Base-by-base conservation (phyloP, 495 filamentous ascomycete species). In the Neurospora hispaniola region DNA sequence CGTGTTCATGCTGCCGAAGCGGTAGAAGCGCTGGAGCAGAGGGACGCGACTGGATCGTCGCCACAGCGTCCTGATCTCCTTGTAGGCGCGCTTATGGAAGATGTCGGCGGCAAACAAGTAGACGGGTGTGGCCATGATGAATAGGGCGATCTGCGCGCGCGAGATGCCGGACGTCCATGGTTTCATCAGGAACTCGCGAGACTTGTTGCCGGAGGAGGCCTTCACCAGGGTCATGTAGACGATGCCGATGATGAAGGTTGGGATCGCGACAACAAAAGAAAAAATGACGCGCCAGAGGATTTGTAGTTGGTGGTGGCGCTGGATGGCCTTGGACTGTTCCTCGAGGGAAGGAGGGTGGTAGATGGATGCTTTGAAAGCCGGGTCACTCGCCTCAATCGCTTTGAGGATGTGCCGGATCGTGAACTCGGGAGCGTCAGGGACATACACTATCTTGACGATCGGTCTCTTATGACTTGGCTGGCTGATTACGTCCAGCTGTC, bases 1-100 rank as follows among this genome's bases (percentile, higher is more conserved):
- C 79, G 96, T 89, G 77, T 97, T 96, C 95, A 98, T 98, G 81
- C 94, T 97, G 16, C 95, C 95, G 76, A 98, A 98, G 16, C 93
- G 89, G 75, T 94, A 95, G 75, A 98, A 94, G 20, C 96, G 85
- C 72, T 90, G 87, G 27, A 92, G 76, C 11, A 97, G 78, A 0
- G 94, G 94, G 3, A 91, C 89, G 10, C 85, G 88, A 79, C 94
- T 98, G 62, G 89, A 87, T n/a, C 81, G 89, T 41, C 93, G 85
- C 95, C 95, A 98, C 35, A 97, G 80, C 0, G 90, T 87, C 72
- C 85, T 84, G 23, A 98, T 84, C 76, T 98, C 95, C 78, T 93
- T 94, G 27, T 93, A 76, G 0, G 93, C 91, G 20, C 92, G 88
- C 3, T 82, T 78, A 77, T 98, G 95, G 78, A 98, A 98, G 12